These are phyloP conservation scores for Alternaria brassicae DNA, from an alignment of 2,329 filamentous ascomycete genomes.

Conservation along the genomic window DNA sequence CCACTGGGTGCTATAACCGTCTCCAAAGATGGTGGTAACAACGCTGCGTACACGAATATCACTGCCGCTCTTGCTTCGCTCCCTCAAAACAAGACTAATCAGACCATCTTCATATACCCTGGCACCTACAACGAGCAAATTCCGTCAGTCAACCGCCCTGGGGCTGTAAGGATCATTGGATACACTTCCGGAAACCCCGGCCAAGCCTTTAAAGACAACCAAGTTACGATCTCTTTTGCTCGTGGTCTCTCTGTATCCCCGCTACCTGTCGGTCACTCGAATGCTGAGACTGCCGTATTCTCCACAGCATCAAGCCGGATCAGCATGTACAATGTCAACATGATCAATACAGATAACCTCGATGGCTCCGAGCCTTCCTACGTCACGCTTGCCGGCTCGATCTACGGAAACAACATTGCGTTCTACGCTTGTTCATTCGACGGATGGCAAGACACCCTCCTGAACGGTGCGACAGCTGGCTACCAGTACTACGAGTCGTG, in stretches of 20 bases:
- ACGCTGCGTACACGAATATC: conserved; percentile 44
- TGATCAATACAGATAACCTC: conserved; percentile 45
- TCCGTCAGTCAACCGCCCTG: conserved; percentile 56
- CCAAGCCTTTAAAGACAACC: conserved; percentile 59
- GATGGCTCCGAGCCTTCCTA: conserved; percentile 51
- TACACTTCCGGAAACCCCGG: conserved; percentile 58
- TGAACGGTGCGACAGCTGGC: conserved; percentile 50
- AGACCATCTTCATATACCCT: conserved; percentile 66
- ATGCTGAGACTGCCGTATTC: conserved; percentile 61
- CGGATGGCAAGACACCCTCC: conserved; percentile 62
- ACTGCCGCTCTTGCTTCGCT: conserved; percentile 49
- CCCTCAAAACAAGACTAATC: conserved; percentile 49
- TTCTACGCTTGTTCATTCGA: conserved; percentile 63
- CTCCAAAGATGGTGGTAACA: conserved; percentile 41
- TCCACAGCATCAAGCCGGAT: conserved; percentile 57
- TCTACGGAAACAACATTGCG: conserved; percentile 59
- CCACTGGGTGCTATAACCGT: conserved; percentile 55
- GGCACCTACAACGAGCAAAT: conserved; percentile 67
- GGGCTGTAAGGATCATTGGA: conserved; percentile 63
- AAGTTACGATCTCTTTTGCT: conserved; percentile 59
- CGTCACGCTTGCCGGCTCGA: conserved; percentile 61
- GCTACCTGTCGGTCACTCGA: conserved; percentile 38
- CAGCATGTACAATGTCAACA: conserved; percentile 67
- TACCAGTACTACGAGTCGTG: conserved; percentile 62
- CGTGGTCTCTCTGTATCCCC: conserved; percentile 53